A percentile compares a stretch with the other conserved stretches of the same genome.
Conservation (phyloP, 768 basidiomycete species). For the Fibroporia radiculosa region DNA sequence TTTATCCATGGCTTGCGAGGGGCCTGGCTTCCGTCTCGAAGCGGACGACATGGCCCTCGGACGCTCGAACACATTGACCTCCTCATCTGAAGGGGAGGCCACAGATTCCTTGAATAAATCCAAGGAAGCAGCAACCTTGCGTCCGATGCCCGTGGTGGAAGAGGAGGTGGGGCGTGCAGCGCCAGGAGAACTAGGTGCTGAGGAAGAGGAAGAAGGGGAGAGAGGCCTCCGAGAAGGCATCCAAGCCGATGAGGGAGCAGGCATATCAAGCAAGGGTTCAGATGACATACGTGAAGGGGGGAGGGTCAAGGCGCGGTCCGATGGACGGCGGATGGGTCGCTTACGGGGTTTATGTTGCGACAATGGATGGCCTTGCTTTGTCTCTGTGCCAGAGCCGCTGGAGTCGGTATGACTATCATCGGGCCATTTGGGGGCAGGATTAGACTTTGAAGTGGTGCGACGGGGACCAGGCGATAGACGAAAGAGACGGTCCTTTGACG, state of each 20-base stretch:
- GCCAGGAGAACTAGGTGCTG: constrained; percentile 15
- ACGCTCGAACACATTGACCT: constrained; percentile 23
- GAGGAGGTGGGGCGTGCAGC: constrained; percentile 12
- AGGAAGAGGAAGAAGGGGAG: constrained; percentile 20
- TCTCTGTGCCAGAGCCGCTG: constrained; percentile 40
- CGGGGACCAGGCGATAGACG: constrained; percentile 16
- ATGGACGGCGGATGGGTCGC: constrained; percentile 14
- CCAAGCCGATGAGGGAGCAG: constrained; percentile 13
- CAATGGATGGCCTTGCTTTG: constrained; percentile 23
- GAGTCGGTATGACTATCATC: constrained; percentile 26
- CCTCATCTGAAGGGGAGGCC: constrained; percentile 27
- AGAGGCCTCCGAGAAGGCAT: constrained; percentile 17
- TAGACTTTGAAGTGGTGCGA: constrained; percentile 17
- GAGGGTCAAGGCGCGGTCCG: constrained; percentile 26
- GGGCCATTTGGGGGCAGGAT: constrained; percentile 23
- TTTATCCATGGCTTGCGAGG: constrained; percentile 34
- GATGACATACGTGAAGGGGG: constrained; percentile 23
- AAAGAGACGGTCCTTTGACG: constrained; percentile 22
- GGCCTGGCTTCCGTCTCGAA: constrained; percentile 25
- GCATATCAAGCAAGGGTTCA: constrained; percentile 15
- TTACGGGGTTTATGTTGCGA: constrained; percentile 21
- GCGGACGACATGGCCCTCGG: constrained; percentile 19
- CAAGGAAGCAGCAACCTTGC: constrained; percentile 78
- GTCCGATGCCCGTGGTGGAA: constrained; percentile 46
- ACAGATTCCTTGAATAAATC: constrained; percentile 77